phyloP scores from a whole-genome alignment of 495 filamentous ascomycete species.

The Aspergillus nanangensis region DNA sequence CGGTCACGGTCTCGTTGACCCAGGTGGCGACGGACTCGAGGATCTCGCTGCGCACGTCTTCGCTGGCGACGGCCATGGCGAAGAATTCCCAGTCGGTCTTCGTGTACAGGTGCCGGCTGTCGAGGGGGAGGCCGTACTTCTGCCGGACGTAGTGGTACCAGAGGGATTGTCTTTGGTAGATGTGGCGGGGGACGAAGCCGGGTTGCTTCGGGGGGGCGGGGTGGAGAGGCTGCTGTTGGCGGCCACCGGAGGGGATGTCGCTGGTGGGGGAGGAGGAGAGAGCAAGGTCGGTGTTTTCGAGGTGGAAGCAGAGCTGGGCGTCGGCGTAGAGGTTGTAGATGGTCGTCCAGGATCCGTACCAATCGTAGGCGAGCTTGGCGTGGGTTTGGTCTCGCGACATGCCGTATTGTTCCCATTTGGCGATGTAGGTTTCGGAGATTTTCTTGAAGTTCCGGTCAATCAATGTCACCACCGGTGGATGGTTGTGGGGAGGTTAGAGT shows the following conservation, averaged over 20 bases:
- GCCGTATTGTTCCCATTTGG: slow-evolving; percentile 77
- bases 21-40: slow-evolving; percentile 73
- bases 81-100: slow-evolving; percentile 96
- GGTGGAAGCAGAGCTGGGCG: slow-evolving; percentile 74
- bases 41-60: slow-evolving; percentile 64
- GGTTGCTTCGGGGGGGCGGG: slow-evolving; percentile 11
- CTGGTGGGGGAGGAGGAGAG: slow-evolving; percentile 2
- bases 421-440: slow-evolving; percentile 71
- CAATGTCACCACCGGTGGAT: too few relatives aligned
- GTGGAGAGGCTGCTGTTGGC: slow-evolving; percentile 42
- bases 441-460: slow-evolving; percentile 26
- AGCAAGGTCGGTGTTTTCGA: slow-evolving; percentile 39
- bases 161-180: slow-evolving; percentile 78
- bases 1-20: slow-evolving; percentile 80
- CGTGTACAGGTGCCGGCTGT: slow-evolving; percentile 82
- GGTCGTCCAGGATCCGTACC: slow-evolving; percentile 95
- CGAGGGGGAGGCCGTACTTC: slow-evolving; percentile 78
- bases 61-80: slow-evolving; percentile 69
- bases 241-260: neutral
- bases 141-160: slow-evolving; percentile 87
- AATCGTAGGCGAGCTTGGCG: slow-evolving; percentile 87
- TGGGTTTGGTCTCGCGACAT: slow-evolving; percentile 78
- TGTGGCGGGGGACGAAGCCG: slow-evolving; percentile 61
- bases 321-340: slow-evolving; percentile 90
- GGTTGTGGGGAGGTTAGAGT: too few relatives aligned